Conservation (phyloP, 1,284 basidiomycete species). For the Cystobasidium slooffiae region DNA sequence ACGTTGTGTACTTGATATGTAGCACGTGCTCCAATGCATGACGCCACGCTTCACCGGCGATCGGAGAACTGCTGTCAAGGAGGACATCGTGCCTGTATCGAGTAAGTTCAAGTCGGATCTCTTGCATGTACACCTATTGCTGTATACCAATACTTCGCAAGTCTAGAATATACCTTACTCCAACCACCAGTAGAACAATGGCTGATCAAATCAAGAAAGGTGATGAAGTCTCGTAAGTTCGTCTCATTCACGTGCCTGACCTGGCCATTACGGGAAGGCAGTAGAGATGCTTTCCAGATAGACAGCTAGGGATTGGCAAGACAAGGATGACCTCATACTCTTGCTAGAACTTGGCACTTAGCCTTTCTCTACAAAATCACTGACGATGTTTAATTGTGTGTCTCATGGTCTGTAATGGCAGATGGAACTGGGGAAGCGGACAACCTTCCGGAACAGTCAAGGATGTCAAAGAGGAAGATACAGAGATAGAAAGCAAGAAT, state of each 20-base stretch:
- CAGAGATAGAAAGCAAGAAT: slow-evolving; percentile 38
- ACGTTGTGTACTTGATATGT: no score
- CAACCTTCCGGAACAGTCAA: slow-evolving; percentile 34
- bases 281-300: neutral
- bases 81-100: no score
- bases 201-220: slow-evolving; percentile 40
- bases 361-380: no score
- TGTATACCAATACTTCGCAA: no score
- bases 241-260: neutral
- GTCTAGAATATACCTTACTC: no score
- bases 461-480: slow-evolving; percentile 36
- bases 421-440: slow-evolving; percentile 42
- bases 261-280: neutral
- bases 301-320: neutral
- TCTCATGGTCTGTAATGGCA: neutral
- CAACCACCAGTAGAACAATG: no score
- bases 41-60: no score
- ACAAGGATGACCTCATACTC: no score
- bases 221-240: slow-evolving; percentile 34
- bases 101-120: neutral
- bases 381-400: no score
- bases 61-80: no score
- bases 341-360: no score
- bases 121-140: neutral
- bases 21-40: no score